Base-by-base conservation (phyloP, 352 stramenopile genomes). In the Phytophthora nicotianae region DNA sequence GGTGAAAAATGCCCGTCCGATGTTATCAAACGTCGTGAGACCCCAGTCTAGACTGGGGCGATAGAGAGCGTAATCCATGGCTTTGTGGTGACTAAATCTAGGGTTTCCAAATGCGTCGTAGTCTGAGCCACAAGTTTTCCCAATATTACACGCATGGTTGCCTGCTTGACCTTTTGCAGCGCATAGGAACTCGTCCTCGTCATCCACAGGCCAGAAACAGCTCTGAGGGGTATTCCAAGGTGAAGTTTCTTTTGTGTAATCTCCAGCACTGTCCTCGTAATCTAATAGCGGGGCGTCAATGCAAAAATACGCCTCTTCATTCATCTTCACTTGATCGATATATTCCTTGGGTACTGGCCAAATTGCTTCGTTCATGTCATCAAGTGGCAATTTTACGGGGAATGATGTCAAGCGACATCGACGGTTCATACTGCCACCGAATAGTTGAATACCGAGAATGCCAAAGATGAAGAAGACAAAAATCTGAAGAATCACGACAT, bases 21-120 rank as follows among this genome's bases (percentile, higher is more conserved):
- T 93, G 57, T 96, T 89, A 74, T 99, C 95, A 68, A 98, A 99
- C n/a, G 72, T 93, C 1, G 92, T 97, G 35, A 95, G 97, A 0
- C 95, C 96, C 68, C 78, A 98, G 43, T 98, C 92, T 0, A 97
- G 58, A 17, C 68, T 68, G 0, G 57, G 41, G 9, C 58, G 66
- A 63, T 93, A 97, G 2, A 87, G 63, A 3, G 75, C 82, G 20
- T 79, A 61, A 7, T 85, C 52, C 68, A 81, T 90, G 7, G 79
- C 80, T 1, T 71, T 67, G 0, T 54, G 9, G 29, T 74, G 70
- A 24, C 47, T 58, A 56, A 96, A 96, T 14, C 86, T 78, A 17
- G 50, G 64, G 29, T 91, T 93, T 8, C 82, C 88, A 40, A 80
- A 88, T 3, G 64, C 70, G 53, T 94, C 86, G 40, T 80, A 94